Percentiles rank a stretch among this genome's conserved stretches.
Conservation (phyloP, 2,329 filamentous ascomycete genomes). For the Fusarium sp. region DNA sequence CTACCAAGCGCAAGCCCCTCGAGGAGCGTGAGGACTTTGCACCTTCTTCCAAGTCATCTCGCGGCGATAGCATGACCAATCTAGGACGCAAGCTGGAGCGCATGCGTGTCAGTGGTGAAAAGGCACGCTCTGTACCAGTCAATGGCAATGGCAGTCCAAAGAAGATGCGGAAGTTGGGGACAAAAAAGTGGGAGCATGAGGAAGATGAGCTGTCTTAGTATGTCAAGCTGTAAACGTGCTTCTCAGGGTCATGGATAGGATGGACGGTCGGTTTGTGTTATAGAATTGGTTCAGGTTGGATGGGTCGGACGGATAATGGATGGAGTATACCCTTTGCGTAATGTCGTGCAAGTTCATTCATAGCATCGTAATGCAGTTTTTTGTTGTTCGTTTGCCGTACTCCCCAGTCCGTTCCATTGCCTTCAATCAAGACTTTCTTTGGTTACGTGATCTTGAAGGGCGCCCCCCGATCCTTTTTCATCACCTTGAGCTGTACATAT, state of each 20-base stretch:
- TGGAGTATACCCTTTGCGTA: conserved; percentile 2
- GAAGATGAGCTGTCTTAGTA: conserved; percentile 49
- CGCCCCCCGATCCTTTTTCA: neutral
- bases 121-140: conserved; percentile 35
- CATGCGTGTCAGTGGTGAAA: conserved; percentile 57
- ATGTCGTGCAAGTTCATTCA: neutral
- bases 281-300: conserved; percentile 19
- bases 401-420: neutral
- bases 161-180: conserved; percentile 60
- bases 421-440: neutral
- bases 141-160: conserved; percentile 61
- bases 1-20: conserved; percentile 66
- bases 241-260: neutral
- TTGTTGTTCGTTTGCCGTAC: neutral
- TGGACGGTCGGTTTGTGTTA: neutral
- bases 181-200: conserved; percentile 59
- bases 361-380: neutral
- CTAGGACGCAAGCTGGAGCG: conserved; percentile 60
- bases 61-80: conserved; percentile 45
- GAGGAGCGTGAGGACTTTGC: conserved; percentile 62
- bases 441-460: neutral
- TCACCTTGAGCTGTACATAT: neutral
- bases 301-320: neutral
- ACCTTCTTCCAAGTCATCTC: conserved; percentile 29
- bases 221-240: conserved; percentile 3